Base-by-base conservation (phyloP, 2,329 filamentous ascomycete genomes). In the Eurotiales sp. region DNA sequence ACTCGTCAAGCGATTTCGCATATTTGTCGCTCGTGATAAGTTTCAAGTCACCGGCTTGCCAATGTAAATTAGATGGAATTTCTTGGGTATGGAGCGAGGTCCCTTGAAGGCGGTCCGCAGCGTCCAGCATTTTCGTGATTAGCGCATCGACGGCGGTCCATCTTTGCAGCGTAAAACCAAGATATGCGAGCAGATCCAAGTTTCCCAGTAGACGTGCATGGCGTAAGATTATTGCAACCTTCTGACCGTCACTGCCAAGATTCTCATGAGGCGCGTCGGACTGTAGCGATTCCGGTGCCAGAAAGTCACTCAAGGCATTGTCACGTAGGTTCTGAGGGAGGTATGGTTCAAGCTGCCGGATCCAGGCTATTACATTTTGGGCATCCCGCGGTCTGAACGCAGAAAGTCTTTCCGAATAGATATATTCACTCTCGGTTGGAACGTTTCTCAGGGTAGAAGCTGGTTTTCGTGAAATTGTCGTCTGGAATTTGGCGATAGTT, bases 111-210 rank as follows among this genome's bases (percentile, higher is more conserved):
- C 55, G 50, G 29, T 70, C 64, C 29, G 67, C 60, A 10, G 63
- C 61, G 55, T 72, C 70, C 30, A 76, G 60, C 50, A 76, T 57
- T 43, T 60, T 63, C 50, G 62, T 66, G 17, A 73, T 58, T 8
- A 75, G 57, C 42, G 63, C 61, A 48, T 72, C 56, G 23, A 73
- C 72, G 14, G 65, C 68, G 47, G 68, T 56, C 70, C 72, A 73
- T 54, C 72, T 66, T 22, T 66, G 63, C 52, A 68, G 56, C 15
- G 62, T 58, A 39, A 73, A 67, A 1, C 70, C 72, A 46, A 76
- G 57, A 54, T 72, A 65, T 10, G 59, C 58, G 34, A 76, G 54
- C 29, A 75, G 58, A 58, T 76, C 68, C 8, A 70, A 36, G 21
- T 62, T 53, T 14, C 55, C 56, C 19, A 58, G 44, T 11, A 39